Conservation (phyloP, 2,329 filamentous ascomycete genomes). For the Aspergillus pseudotamarii region DNA sequence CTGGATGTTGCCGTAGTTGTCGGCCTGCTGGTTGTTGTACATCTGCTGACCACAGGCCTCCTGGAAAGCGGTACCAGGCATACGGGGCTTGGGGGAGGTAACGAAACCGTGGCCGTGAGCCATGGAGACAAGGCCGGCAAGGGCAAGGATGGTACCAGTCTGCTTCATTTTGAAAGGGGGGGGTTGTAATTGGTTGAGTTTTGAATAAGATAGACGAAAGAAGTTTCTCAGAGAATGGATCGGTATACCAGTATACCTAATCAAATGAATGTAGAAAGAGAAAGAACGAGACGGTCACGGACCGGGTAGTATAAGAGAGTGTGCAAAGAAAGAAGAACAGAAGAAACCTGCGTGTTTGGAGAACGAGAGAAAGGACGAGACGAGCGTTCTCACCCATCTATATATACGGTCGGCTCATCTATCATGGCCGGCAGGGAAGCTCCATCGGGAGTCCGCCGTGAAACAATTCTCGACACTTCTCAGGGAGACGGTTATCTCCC, state of each 20-base stretch:
- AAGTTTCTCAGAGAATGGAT: conserved; percentile 17
- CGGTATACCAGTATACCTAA: conserved; percentile 30
- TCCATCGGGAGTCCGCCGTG: conserved; percentile 12
- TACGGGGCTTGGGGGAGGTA: conserved; percentile 50
- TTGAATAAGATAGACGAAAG: conserved; percentile 16
- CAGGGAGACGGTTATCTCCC: conserved; percentile 4
- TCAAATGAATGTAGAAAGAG: conserved; percentile 13
- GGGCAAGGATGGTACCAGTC: conserved; percentile 43
- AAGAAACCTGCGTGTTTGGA: conserved; percentile 22
- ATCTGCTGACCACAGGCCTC: conserved; percentile 59
- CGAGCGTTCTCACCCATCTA: conserved; percentile 6
- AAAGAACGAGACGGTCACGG: conserved; percentile 28
- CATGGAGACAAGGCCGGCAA: conserved; percentile 49
- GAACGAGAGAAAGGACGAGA: conserved; percentile 9
- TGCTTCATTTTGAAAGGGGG: conserved; percentile 45
- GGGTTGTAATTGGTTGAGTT: neutral
- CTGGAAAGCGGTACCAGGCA: conserved; percentile 55
- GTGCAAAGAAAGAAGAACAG: conserved; percentile 19
- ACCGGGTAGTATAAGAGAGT: conserved; percentile 22
- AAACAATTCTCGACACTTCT: conserved; percentile 14
- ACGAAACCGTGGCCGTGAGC: conserved; percentile 60
- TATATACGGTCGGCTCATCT: conserved; percentile 19
- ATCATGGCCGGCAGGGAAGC: neutral
- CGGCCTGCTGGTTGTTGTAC: conserved; percentile 55
- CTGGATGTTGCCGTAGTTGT: conserved; percentile 62